Base-by-base conservation (phyloP, 2,329 filamentous ascomycete genomes). In the Verruconis gallopava region DNA sequence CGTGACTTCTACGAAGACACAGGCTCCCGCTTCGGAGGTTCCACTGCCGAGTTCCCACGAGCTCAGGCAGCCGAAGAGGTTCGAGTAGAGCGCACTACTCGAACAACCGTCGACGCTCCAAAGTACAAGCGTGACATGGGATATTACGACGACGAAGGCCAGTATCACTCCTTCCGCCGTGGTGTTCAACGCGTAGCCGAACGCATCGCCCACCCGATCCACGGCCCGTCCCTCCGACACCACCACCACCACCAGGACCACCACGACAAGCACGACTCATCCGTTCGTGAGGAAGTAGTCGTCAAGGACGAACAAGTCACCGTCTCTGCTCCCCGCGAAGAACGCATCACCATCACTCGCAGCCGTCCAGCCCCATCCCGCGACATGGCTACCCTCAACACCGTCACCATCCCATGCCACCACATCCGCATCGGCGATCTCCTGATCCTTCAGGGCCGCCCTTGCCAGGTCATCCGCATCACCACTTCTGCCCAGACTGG, bases 391-490 rank as follows among this genome's bases (percentile, higher is more conserved):
- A 75, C 81, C 63, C 73, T 80, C 62, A 88, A 91, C 75, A 93
- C 85, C 55, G 88, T 96, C 65, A 89, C 88, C 62, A 95, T 98
- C 67, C 91, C 93, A 52, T 94, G 86, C 81, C 85, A 98, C 79
- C 93, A 96, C 76, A 89, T 98, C 72, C 91, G 91, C 72, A 84
- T 96, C 57, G 91, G 91, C 66, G 91, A 98, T 69, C 84, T 98
- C 69, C 70, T 98, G 69, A 93, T 96, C 72, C 85, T 98, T 53
- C 91, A 98, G 77, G 89, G 89, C 65, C 89, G 91, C 56, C 88
- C 91, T 59, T 96, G 86, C 83, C 91, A 98, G 78, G 89, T 98
- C 66, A 98, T 98, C 75, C 89, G 89, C 65, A 95, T 98, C 80
- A 94, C 86, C 54, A 94, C 88, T 68, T 96, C 89, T 45, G 76